Evolutionary conservation across 73 alveolate genomes (phyloP).

Genomic region (Halteria grandinella): DNA sequence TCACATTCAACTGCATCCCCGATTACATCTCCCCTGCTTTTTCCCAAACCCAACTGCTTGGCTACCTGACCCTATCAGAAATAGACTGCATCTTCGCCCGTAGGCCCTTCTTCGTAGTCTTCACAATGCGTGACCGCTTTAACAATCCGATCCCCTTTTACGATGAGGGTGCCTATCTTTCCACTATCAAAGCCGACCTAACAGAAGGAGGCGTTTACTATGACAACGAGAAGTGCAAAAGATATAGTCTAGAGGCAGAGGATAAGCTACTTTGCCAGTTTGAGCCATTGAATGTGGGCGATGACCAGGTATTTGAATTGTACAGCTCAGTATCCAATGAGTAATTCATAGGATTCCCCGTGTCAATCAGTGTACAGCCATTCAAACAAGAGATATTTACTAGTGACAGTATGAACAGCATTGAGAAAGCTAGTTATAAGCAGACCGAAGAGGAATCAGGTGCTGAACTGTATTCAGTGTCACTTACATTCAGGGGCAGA

Average conservation of each 20-base stretch:
- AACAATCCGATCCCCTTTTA: conserved; percentile 14
- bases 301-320: background rate
- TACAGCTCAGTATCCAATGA: background rate
- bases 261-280: conserved; percentile 9
- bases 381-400: conserved; percentile 11
- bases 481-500: background rate
- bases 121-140: conserved; percentile 8
- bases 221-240: background rate
- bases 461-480: background rate
- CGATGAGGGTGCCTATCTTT: background rate
- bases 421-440: background rate
- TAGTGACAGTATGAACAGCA: conserved; percentile 1
- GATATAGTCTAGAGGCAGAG: background rate
- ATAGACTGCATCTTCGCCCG: conserved; percentile 6
- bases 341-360: conserved; percentile 16
- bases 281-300: background rate
- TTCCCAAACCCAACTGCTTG: background rate
- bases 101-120: conserved; percentile 24
- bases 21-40: too few species aligned
- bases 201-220: background rate
- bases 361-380: background rate
- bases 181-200: background rate
- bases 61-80: conserved; percentile 6
- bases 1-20: too few species aligned
- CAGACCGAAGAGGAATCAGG: too few species aligned